phyloP scores from a whole-genome alignment of 2,329 filamentous ascomycete species.

The Botrytis tulipae region DNA sequence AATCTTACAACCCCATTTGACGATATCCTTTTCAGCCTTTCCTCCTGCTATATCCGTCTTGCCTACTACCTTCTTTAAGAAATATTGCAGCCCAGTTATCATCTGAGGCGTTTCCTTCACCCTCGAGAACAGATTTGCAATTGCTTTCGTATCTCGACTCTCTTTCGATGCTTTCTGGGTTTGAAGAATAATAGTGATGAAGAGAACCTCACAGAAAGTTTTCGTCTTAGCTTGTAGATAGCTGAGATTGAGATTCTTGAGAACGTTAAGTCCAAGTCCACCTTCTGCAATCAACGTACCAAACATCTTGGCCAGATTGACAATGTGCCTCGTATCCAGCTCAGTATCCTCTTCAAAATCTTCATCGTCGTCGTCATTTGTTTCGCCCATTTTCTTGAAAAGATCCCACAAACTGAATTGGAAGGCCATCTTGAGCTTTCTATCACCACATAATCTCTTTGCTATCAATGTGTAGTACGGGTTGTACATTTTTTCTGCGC shows the following conservation, averaged over 20 bases:
- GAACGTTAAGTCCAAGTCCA: slow-evolving; percentile 55
- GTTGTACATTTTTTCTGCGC: slow-evolving; percentile 82
- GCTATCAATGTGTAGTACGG: slow-evolving; percentile 90
- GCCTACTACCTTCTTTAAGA: slow-evolving; percentile 71
- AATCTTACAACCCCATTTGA: slow-evolving; percentile 49
- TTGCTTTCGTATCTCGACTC: slow-evolving; percentile 52
- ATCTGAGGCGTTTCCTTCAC: slow-evolving; percentile 65
- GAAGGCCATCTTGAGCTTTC: slow-evolving; percentile 77
- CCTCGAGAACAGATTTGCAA: slow-evolving; percentile 66
- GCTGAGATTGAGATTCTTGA: slow-evolving; percentile 74
- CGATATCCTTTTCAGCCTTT: slow-evolving; percentile 48
- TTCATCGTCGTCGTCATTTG: slow-evolving; percentile 58
- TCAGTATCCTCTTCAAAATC: slow-evolving; percentile 54
- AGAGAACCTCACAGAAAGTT: slow-evolving; percentile 75
- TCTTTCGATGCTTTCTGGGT: slow-evolving; percentile 52
- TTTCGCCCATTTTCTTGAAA: slow-evolving; percentile 83
- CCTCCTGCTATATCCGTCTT: slow-evolving; percentile 57
- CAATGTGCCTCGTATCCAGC: slow-evolving; percentile 56
- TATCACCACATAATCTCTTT: slow-evolving; percentile 71
- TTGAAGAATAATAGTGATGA: slow-evolving; percentile 72
- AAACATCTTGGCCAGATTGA: slow-evolving; percentile 68
- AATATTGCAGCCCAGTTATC: slow-evolving; percentile 73
- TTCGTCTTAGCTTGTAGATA: slow-evolving; percentile 74
- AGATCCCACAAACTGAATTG: slow-evolving; percentile 84
- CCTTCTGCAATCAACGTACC: slow-evolving; percentile 60